These are phyloP conservation scores for Gliomastix tumulicola DNA, from an alignment of 2,329 filamentous ascomycete genomes.

Conservation along the genomic window DNA sequence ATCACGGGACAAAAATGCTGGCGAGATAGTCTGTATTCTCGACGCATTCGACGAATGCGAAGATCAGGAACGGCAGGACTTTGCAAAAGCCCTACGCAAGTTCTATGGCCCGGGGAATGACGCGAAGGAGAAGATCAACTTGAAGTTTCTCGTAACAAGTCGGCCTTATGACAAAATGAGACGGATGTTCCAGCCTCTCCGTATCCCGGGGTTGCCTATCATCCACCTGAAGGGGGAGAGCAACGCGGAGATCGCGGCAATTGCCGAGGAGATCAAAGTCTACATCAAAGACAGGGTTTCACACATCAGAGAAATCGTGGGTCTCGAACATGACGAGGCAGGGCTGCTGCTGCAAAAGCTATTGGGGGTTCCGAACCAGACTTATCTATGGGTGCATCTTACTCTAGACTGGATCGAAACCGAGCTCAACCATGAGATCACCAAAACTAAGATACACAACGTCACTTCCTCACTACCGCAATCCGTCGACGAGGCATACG, in stretches of 20 bases:
- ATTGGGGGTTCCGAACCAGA: conserved; percentile 8
- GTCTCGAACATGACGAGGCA: conserved; percentile 5
- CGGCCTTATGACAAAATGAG: conserved; percentile 17
- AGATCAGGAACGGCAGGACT: conserved; percentile 8
- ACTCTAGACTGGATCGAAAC: conserved; percentile 9
- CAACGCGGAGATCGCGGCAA: conserved; percentile 6
- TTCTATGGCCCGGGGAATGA: conserved; percentile 10
- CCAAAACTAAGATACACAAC: conserved; percentile 3
- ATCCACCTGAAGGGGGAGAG: conserved; percentile 12
- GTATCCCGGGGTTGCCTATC: conserved; percentile 1
- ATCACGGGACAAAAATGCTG: conserved; percentile 14
- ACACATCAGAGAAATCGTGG: conserved; percentile 1
- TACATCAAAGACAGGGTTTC: conserved; percentile 8
- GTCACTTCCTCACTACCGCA: conserved; percentile 8
- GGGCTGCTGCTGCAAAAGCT: conserved; percentile 7
- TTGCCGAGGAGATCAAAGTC: conserved; percentile 12
- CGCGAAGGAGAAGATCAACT: conserved; percentile 3
- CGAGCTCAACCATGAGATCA: conserved; percentile 4
- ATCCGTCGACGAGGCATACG: conserved; percentile 15
- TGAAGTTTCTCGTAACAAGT: conserved; percentile 29
- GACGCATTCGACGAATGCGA: conserved; percentile 31
- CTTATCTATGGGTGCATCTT: conserved; percentile 18
- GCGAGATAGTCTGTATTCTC: conserved; percentile 22
- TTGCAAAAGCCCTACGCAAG: conserved; percentile 10
- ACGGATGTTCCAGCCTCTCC: conserved; percentile 8